Conservation (phyloP, 306 rosid species). For the Gynostemma pentaphyllum region DNA sequence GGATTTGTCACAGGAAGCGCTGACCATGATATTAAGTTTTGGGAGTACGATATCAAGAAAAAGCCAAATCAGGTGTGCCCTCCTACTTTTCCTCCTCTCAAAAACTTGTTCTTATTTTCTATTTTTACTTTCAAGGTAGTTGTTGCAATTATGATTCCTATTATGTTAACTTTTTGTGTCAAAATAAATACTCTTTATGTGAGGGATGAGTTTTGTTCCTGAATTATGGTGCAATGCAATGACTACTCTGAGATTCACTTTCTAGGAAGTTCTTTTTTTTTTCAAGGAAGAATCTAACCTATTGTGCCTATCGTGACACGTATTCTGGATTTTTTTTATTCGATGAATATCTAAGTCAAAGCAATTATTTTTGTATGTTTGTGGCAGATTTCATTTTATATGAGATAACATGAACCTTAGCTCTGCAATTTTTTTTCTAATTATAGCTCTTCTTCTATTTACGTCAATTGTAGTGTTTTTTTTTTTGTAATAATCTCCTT, state of each 20-base stretch:
- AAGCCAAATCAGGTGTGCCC: constrained; percentile 64
- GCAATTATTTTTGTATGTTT: neutral
- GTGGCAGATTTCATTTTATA: no score
- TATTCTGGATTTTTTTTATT: neutral
- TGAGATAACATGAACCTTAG: no score
- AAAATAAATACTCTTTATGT: neutral
- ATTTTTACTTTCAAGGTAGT: neutral
- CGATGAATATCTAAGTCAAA: neutral
- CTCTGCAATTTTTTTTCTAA: no score
- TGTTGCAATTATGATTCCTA: neutral
- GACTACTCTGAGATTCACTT: neutral
- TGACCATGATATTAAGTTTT: constrained; percentile 84
- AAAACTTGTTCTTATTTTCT: neutral
- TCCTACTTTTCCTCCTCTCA: constrained; percentile 9
- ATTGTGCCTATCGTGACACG: neutral
- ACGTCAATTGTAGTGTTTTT: no score
- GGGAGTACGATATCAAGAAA: constrained; percentile 69
- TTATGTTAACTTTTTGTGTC: neutral
- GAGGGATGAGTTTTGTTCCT: neutral
- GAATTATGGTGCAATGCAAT: neutral
- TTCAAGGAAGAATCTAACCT: neutral
- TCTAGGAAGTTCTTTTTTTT: neutral
- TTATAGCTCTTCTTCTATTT: no score
- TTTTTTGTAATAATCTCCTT: no score
- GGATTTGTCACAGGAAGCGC: constrained; percentile 91